Percentiles rank a stretch among this genome's conserved stretches.
Conservation (phyloP, 2,329 filamentous ascomycete species). For the Venturia pyrina region DNA sequence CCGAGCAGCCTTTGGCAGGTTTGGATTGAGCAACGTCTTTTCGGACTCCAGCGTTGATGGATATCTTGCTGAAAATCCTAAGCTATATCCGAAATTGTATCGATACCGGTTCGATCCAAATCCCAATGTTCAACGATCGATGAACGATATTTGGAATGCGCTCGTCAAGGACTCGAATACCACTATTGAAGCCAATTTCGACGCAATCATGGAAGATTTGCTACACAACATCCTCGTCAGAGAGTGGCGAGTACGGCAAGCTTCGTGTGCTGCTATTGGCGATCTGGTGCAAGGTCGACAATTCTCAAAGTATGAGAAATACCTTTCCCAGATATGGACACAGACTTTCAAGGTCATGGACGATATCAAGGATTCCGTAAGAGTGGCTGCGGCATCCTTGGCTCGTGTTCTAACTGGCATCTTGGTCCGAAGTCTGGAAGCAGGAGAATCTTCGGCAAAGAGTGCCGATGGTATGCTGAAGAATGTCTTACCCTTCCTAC, state of each 20-base stretch:
- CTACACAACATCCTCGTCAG: constrained; percentile 76
- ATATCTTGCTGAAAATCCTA: constrained; percentile 70
- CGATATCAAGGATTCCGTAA: constrained; percentile 88
- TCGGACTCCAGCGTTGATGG: constrained; percentile 66
- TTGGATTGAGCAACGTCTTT: constrained; percentile 84
- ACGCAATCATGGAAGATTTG: constrained; percentile 79
- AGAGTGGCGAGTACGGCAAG: constrained; percentile 89
- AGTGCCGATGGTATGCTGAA: constrained; percentile 71
- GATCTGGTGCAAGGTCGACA: constrained; percentile 77
- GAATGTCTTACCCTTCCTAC: constrained; percentile 79
- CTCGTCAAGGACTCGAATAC: constrained; percentile 79
- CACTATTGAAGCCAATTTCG: constrained; percentile 72
- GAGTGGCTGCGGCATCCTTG: constrained; percentile 68
- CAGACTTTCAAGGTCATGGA: constrained; percentile 85
- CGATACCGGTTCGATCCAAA: constrained; percentile 95
- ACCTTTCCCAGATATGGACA: constrained; percentile 76
- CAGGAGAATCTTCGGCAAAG: constrained; percentile 55
- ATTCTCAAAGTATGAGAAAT: constrained; percentile 62
- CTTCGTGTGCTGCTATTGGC: constrained; percentile 80
- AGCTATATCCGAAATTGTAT: constrained; percentile 89
- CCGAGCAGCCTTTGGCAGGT: constrained; percentile 89
- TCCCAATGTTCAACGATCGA: constrained; percentile 80
- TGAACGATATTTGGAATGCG: constrained; percentile 97
- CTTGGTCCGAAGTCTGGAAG: constrained; percentile 75
- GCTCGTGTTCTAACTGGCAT: constrained; percentile 78